A percentile compares a stretch with the other conserved stretches of the same genome.
phyloP scores from a whole-genome alignment of 1,284 basidiomycete species.

The Cryptococcus sp. region DNA sequence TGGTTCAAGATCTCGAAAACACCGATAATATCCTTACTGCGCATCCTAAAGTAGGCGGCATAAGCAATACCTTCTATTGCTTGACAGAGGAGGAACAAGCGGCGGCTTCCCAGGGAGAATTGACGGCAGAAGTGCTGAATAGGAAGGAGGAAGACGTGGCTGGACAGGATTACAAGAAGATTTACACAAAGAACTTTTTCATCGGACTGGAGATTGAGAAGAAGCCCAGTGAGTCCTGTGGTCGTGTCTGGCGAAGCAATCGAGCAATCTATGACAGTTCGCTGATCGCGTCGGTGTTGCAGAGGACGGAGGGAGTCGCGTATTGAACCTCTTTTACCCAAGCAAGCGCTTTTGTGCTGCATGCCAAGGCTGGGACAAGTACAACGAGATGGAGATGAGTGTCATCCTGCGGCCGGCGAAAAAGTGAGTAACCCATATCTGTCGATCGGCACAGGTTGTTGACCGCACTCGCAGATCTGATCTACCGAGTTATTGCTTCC shows the following conservation, averaged over 20 bases:
- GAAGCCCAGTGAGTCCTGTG: conserved; percentile 69
- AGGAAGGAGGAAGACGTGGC: conserved; percentile 79
- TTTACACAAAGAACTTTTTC: conserved; percentile 94
- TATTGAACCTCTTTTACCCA: conserved; percentile 94
- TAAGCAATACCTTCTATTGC: conserved; percentile 84
- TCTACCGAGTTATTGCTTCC: conserved; percentile 47
- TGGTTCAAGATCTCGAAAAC: conserved; percentile 96
- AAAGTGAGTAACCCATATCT: conserved; percentile 61
- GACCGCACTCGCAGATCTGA: conserved; percentile 31
- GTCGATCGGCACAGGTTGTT: not conserved
- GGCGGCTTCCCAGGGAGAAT: conserved; percentile 84
- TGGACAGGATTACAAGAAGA: conserved; percentile 73
- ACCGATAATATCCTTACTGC: conserved; percentile 88
- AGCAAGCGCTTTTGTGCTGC: conserved; percentile 94
- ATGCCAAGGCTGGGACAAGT: conserved; percentile 95
- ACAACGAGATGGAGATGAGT: conserved; percentile 89
- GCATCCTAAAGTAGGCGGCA: conserved; percentile 94
- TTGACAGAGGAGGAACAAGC: conserved; percentile 82
- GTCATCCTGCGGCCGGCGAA: conserved; percentile 92
- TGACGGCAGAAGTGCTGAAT: conserved; percentile 69
- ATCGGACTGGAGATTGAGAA: conserved; percentile 93
- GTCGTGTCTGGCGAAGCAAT: not conserved
- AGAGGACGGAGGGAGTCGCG: conserved; percentile 58
- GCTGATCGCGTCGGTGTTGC: conserved; percentile 24
- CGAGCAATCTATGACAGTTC: not conserved